Evolutionary conservation across 257 asterid genomes (phyloP).

Genomic region (Cruciata laevipes): DNA sequence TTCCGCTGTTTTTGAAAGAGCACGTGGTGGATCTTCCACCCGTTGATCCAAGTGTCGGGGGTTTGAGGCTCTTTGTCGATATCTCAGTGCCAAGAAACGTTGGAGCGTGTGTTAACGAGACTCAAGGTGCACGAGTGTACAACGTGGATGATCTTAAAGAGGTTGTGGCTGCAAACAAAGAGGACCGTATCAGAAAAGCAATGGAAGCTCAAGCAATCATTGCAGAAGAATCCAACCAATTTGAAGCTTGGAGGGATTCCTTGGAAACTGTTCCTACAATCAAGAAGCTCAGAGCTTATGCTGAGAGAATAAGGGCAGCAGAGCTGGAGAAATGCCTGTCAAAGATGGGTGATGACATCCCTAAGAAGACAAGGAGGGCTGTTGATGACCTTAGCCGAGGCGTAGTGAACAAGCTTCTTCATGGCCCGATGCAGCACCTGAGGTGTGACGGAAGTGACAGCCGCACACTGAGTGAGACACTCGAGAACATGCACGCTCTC

Average conservation of each 20-base stretch:
- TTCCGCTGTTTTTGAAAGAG: conserved; percentile 59
- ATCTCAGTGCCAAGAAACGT: conserved; percentile 92
- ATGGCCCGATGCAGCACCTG: conserved; percentile 97
- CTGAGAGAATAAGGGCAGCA: conserved; percentile 71
- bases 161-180: conserved; percentile 93
- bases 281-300: conserved; percentile 87
- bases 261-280: conserved; percentile 89
- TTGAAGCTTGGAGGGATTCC: conserved; percentile 95
- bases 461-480: conserved; percentile 82
- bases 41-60: conserved; percentile 39
- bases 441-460: conserved; percentile 95
- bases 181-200: conserved; percentile 78
- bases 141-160: conserved; percentile 93
- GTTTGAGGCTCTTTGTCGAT: conserved; percentile 64
- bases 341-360: conserved; percentile 85
- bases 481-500: conserved; percentile 95
- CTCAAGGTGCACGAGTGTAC: conserved; percentile 58
- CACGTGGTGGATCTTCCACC: conserved; percentile 50
- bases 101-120: conserved; percentile 70
- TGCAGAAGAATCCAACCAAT: conserved; percentile 69
- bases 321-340: conserved; percentile 89
- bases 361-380: conserved; percentile 71
- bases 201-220: conserved; percentile 88
- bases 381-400: conserved; percentile 90
- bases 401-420: conserved; percentile 83